phyloP scores from a whole-genome alignment of 805 yeast genomes.

The Metschnikowia kofuensis region DNA sequence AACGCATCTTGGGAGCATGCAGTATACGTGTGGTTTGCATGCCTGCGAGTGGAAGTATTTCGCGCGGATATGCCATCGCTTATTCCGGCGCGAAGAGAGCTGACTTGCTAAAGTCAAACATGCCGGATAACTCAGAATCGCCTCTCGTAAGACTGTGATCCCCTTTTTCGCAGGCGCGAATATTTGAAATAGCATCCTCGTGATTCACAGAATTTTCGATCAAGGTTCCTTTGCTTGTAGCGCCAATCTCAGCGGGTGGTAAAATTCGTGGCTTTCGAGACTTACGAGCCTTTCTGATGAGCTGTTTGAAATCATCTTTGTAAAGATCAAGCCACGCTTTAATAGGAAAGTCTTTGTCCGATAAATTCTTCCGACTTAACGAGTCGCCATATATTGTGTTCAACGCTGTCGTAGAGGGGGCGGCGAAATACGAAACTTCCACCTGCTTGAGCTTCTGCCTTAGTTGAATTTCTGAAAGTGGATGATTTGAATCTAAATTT shows the following conservation, averaged over 20 bases:
- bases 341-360: conserved; percentile 47
- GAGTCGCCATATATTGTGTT: conserved; percentile 21
- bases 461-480: conserved; percentile 55
- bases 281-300: conserved; percentile 35
- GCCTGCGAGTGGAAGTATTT: neutral
- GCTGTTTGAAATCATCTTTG: conserved; percentile 35
- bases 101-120: conserved; percentile 11
- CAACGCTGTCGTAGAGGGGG: conserved; percentile 12
- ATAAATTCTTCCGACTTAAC: conserved; percentile 30
- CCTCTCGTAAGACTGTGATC: neutral
- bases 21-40: neutral
- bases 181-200: too few species aligned
- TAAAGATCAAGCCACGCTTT: conserved; percentile 42
- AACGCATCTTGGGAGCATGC: neutral
- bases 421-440: conserved; percentile 51
- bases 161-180: too few species aligned
- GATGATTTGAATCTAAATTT: conserved; percentile 68
- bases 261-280: conserved; percentile 1
- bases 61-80: conserved; percentile 11
- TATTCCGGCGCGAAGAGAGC: conserved; percentile 10
- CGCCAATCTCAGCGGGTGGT: too few species aligned
- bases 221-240: too few species aligned
- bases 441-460: conserved; percentile 58
- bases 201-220: too few species aligned
- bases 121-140: neutral